Evolutionary conservation across 345 rosid genomes (phyloP).

Genomic region (Salix exigua): DNA sequence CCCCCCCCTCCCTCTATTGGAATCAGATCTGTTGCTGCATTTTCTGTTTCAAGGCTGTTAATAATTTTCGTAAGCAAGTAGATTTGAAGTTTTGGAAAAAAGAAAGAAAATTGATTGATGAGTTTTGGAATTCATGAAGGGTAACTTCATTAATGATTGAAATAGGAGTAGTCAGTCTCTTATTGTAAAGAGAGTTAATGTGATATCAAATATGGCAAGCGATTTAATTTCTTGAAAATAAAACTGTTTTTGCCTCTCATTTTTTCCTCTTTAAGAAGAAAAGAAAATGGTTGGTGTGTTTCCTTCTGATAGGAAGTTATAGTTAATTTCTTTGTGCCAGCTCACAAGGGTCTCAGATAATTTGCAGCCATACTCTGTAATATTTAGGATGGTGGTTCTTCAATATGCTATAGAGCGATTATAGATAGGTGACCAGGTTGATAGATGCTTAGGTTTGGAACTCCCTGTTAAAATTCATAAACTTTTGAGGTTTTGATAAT

Average conservation of each 20-base stretch:
- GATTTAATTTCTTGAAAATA: background rate
- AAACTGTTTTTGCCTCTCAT: background rate
- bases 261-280: background rate
- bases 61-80: background rate
- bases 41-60: background rate
- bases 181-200: background rate
- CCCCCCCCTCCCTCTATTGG: background rate
- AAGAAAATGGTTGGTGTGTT: background rate
- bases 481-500: background rate
- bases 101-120: background rate
- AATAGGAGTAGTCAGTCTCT: background rate
- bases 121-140: background rate
- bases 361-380: background rate
- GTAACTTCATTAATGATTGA: background rate
- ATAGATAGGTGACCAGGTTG: background rate
- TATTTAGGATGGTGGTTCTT: background rate
- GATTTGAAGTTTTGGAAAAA: background rate
- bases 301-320: background rate
- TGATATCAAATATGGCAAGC: background rate
- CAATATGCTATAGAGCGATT: background rate
- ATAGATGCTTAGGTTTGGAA: background rate
- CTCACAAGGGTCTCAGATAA: background rate
- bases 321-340: background rate
- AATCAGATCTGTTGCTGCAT: conserved; percentile 19
- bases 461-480: background rate